Base-by-base conservation (phyloP, 2,329 filamentous ascomycete species). In the Curvularia spicifera region DNA sequence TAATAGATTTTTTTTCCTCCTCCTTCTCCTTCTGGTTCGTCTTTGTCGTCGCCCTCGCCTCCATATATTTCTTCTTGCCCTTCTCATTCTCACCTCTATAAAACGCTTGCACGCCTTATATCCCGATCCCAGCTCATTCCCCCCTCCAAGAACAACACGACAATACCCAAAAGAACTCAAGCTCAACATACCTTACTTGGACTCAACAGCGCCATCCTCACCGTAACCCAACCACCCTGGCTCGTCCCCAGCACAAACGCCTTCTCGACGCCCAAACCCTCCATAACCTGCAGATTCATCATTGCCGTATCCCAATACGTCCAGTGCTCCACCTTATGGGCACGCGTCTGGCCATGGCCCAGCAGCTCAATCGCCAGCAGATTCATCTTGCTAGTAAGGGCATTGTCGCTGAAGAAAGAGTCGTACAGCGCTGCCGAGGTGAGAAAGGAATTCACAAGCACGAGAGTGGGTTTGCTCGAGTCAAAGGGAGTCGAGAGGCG, bases 231-330 rank as follows among this genome's bases (percentile, higher is more conserved):
- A 0, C 83, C 83, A 0, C 83, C 83, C 66, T 85, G 83, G 57
- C 80, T 83, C 1, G 82, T 84, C 0, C 83, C 82, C 20, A 84
- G 70, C 0, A 77, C 79, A 59, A 83, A 83, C 0, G 78, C 78
- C 60, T 78, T 79, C 13, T 76, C 62, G 18, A 83, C 78, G 0
- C 74, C 73, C 7, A 84, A 56, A 1, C 64, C 68, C 24, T 78
- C 73, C 57, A 80, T 66, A 5, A 78, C 77, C 60, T 78, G 75
- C 12, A 80, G 26, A 50, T 76, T 76, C 76, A 79, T 83, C 53
- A 79, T 76, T 1, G 82, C 82, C 0, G 81, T 79, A 64, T 84
- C 82, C 83, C 83, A 85, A 66, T 85, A 85, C 5, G 82, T 85
- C 65, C 78, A 85, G 46, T 83, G 76, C 56, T 82, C 78, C 3